Conservation (phyloP, 352 stramenopile species). For the Phytophthora brassicae region DNA sequence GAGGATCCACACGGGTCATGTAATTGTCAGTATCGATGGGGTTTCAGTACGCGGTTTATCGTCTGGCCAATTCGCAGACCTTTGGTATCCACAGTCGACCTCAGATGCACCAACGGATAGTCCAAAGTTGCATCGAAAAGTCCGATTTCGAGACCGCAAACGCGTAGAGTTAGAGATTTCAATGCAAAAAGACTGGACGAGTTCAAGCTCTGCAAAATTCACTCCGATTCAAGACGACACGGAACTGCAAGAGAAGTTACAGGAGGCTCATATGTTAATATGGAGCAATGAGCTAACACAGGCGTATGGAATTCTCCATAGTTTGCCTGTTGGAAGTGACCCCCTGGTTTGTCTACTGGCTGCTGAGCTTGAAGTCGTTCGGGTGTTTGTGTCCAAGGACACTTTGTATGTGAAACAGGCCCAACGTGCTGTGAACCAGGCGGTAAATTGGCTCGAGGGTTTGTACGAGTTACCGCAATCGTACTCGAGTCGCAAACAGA, state of each 20-base stretch:
- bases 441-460: constrained; percentile 32
- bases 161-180: constrained; percentile 37
- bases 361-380: constrained; percentile 35
- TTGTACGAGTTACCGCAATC: constrained; percentile 36
- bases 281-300: constrained; percentile 36
- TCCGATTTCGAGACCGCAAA: constrained; percentile 36
- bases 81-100: constrained; percentile 26
- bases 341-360: constrained; percentile 27
- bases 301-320: constrained; percentile 5
- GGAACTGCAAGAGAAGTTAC: constrained; percentile 21
- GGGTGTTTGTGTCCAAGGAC: constrained; percentile 47
- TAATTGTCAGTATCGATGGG: constrained; percentile 36
- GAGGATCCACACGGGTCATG: constrained; percentile 30
- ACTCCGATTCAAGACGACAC: constrained; percentile 9
- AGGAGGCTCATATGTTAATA: constrained; percentile 23
- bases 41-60: constrained; percentile 24
- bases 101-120: neutral
- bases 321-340: constrained; percentile 20
- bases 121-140: constrained; percentile 1
- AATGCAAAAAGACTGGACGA: constrained; percentile 33
- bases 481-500: constrained; percentile 21
- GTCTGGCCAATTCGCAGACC: constrained; percentile 31
- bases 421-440: constrained; percentile 18
- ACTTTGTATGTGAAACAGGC: constrained; percentile 28
- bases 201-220: constrained; percentile 1